phyloP scores from a whole-genome alignment of 257 asterid genomes.

The Ilex aquifolium region DNA sequence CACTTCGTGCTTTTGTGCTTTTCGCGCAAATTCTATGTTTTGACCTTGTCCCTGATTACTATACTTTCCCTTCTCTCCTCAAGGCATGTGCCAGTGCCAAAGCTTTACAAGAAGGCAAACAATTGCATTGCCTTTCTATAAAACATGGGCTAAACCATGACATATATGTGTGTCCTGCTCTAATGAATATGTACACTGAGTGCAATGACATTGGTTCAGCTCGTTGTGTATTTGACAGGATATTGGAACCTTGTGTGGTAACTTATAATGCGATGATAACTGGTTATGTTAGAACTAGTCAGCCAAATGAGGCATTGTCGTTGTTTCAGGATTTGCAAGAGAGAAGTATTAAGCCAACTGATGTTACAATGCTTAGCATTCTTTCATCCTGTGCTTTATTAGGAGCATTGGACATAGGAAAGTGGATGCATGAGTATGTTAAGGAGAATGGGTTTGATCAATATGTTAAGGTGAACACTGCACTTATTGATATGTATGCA shows the following conservation, averaged over 20 bases:
- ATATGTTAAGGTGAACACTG: conserved; percentile 32
- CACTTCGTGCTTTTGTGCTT: conserved; percentile 21
- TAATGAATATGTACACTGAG: conserved; percentile 31
- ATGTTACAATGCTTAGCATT: conserved; percentile 33
- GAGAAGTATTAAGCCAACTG: conserved; percentile 22
- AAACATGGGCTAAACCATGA: conserved; percentile 23
- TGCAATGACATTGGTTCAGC: conserved; percentile 20
- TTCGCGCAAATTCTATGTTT: conserved; percentile 15
- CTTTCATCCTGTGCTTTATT: conserved; percentile 32
- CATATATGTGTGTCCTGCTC: conserved; percentile 28
- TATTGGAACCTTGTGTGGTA: conserved; percentile 28
- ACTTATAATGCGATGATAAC: conserved; percentile 26
- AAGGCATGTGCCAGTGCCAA: conserved; percentile 28
- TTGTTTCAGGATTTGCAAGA: conserved; percentile 27
- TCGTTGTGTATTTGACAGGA: conserved; percentile 19
- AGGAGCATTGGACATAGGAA: conserved; percentile 30
- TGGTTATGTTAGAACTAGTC: conserved; percentile 29
- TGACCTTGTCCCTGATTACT: conserved; percentile 25
- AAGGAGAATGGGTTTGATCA: conserved; percentile 26
- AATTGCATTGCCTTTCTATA: conserved; percentile 25
- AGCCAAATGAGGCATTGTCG: conserved; percentile 26
- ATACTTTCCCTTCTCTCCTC: conserved; percentile 36
- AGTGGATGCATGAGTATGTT: conserved; percentile 28
- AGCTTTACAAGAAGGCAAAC: conserved; percentile 31
- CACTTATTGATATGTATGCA: conserved; percentile 40